Percentiles rank a stretch among this genome's conserved stretches.
phyloP scores from a whole-genome alignment of 345 rosid genomes.

The Heritiera fomes region DNA sequence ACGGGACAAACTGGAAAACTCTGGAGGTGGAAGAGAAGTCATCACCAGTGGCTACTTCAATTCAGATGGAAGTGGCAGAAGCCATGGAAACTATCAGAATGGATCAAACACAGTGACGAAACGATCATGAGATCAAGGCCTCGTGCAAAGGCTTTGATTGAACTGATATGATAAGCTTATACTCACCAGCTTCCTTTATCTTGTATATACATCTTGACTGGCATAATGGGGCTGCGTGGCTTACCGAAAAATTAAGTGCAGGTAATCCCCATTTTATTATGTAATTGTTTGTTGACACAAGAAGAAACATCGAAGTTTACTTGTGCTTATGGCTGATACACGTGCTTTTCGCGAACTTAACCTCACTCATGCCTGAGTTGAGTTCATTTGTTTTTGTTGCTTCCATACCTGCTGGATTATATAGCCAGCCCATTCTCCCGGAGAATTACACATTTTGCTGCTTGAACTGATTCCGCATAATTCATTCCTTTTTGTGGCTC shows the following conservation, averaged over 20 bases:
- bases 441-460: not conserved
- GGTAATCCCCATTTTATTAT: slow-evolving; percentile 28
- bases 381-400: too few species aligned
- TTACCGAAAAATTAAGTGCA: slow-evolving; percentile 21
- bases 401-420: too few species aligned
- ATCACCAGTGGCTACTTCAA: slow-evolving; percentile 85
- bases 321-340: not conserved
- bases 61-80: slow-evolving; percentile 95
- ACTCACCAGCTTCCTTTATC: slow-evolving; percentile 18
- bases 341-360: not conserved
- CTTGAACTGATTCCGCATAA: slow-evolving; percentile 1
- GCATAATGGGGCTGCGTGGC: slow-evolving; percentile 15
- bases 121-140: slow-evolving; percentile 55
- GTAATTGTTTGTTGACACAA: not conserved
- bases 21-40: slow-evolving; percentile 93
- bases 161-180: slow-evolving; percentile 32
- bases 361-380: too few species aligned
- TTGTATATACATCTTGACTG: slow-evolving; percentile 28
- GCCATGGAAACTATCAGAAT: slow-evolving; percentile 87
- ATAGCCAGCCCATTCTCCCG: not conserved
- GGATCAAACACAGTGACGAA: slow-evolving; percentile 74
- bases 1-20: slow-evolving; percentile 62
- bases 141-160: slow-evolving; percentile 37
- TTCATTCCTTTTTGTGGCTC: not conserved
- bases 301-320: not conserved